These are phyloP conservation scores for Pleurotus djamor DNA, from an alignment of 768 basidiomycete genomes.

Conservation along the genomic window DNA sequence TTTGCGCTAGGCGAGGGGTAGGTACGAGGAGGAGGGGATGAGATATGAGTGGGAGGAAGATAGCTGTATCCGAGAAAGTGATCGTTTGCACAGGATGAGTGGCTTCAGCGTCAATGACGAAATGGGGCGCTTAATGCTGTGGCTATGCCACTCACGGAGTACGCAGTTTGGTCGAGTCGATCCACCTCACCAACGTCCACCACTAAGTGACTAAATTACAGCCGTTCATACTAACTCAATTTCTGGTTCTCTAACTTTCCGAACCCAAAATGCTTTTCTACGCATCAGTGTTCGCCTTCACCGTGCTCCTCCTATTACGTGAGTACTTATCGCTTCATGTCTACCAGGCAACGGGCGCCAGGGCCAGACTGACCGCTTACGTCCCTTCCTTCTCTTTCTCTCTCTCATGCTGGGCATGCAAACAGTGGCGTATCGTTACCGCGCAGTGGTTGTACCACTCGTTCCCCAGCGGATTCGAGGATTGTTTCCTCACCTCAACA, in stretches of 20 bases:
- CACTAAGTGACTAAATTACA: no score
- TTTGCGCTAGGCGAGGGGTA: not conserved
- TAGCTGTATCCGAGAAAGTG: not conserved
- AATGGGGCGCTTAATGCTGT: not conserved
- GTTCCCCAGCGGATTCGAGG: slow-evolving; percentile 64
- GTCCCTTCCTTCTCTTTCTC: not conserved
- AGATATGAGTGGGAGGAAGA: not conserved
- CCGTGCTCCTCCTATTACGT: slow-evolving; percentile 66
- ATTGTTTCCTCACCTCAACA: slow-evolving; percentile 58
- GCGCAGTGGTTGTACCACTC: slow-evolving; percentile 62
- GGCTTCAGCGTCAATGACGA: not conserved
- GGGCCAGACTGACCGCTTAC: slow-evolving; percentile 3
- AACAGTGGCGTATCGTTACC: slow-evolving; percentile 76
- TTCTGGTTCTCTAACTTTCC: not conserved
- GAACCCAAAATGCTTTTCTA: slow-evolving; percentile 61
- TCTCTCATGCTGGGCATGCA: slow-evolving; percentile 3
- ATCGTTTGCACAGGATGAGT: not conserved
- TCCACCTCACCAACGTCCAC: not conserved
- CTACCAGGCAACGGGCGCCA: not conserved
- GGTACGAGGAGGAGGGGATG: not conserved
- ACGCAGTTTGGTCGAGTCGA: no score
- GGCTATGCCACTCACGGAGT: not conserved
- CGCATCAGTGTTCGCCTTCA: slow-evolving; percentile 60
- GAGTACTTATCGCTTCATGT: slow-evolving; percentile 22
- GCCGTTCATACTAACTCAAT: not conserved